phyloP scores from a whole-genome alignment of 2,329 filamentous ascomycete genomes.

The Leptographium galeiforme region DNA sequence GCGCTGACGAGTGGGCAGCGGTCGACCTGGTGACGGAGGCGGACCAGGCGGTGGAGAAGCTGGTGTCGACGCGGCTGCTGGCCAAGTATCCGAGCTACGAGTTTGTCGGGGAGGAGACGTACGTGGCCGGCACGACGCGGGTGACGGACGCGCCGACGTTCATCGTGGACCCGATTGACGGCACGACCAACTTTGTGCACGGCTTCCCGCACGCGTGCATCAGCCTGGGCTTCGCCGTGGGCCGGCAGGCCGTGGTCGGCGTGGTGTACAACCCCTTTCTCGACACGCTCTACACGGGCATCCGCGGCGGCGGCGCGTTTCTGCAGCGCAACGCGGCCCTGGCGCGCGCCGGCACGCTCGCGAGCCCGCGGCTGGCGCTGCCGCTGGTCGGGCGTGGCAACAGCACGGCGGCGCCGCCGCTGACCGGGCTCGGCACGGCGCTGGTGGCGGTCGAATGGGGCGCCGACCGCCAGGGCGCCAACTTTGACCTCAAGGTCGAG shows the following conservation, averaged over 20 bases:
- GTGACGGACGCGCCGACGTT: constrained; percentile 60
- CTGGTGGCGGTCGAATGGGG: constrained; percentile 67
- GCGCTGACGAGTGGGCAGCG: constrained; percentile 24
- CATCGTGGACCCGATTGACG: constrained; percentile 72
- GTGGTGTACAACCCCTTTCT: constrained; percentile 73
- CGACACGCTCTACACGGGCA: constrained; percentile 53
- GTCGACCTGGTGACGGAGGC: constrained; percentile 57
- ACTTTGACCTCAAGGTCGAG: constrained; percentile 55
- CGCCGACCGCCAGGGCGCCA: constrained; percentile 50
- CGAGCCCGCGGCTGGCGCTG: constrained; percentile 15
- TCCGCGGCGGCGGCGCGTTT: constrained; percentile 55
- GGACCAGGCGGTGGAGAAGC: constrained; percentile 51
- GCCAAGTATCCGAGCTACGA: constrained; percentile 39
- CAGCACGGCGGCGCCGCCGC: constrained; percentile 34
- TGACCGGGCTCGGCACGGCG: constrained; percentile 46
- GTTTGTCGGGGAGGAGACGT: constrained; percentile 69
- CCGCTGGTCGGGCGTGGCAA: constrained; percentile 24
- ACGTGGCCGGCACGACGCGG: constrained; percentile 47
- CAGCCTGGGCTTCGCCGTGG: constrained; percentile 58
- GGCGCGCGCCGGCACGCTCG: constrained; percentile 18
- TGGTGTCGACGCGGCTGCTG: constrained; percentile 41
- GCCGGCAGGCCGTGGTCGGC: constrained; percentile 49
- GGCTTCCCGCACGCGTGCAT: constrained; percentile 62
- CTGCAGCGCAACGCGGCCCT: constrained; percentile 30
- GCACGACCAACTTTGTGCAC: constrained; percentile 72